Base-by-base conservation (phyloP, 805 yeast species). In the Ogataea allantospora region DNA sequence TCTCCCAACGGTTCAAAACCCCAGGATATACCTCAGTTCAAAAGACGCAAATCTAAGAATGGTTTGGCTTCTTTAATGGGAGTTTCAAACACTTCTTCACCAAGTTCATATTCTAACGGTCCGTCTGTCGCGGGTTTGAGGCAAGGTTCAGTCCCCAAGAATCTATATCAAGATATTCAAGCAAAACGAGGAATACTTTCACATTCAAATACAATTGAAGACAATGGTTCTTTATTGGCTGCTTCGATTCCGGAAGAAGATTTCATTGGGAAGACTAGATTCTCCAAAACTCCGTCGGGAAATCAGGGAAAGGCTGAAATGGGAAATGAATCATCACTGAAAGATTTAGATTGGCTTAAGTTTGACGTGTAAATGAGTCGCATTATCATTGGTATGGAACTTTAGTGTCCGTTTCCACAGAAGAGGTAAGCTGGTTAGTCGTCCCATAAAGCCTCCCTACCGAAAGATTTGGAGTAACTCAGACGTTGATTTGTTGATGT, bases 311-410 rank as follows among this genome's bases (percentile, higher is more conserved):
- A 25, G 16, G 7, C 6, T 5, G 22, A 9, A n/a, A 15, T 4
- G 4, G 10, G 13, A 3, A 13, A 23, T 12, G 30, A 16, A 17
- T 8, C n/a, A 5, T 12, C 34, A 5, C 24, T 54, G 30, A 52
- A 51, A 14, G 64, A 61, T 37, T 48, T 62, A 12, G 67, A 61
- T 20, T 62, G 67, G 67, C 44, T 62, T 21, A 60, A 56, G 37
- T 62, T 62, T 47, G 65, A 60, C 31, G 54, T 58, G 33, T 60
- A 35, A 46, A 12, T 5, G 10, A 18, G 8, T 13, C 13, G 6
- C 45, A 3, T 7, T 24, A 24, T 9, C 22, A 20, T 20, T 20
- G 22, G 9, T 7, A 7, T 20, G 9, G 22, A 20, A 20, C n/a
- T n/a, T n/a, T n/a, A n/a, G n/a, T n/a, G n/a, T n/a, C n/a, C n/a